These are phyloP conservation scores for Diaporthe amygdali DNA, from an alignment of 2,329 filamentous ascomycete species.

Conservation along the genomic window DNA sequence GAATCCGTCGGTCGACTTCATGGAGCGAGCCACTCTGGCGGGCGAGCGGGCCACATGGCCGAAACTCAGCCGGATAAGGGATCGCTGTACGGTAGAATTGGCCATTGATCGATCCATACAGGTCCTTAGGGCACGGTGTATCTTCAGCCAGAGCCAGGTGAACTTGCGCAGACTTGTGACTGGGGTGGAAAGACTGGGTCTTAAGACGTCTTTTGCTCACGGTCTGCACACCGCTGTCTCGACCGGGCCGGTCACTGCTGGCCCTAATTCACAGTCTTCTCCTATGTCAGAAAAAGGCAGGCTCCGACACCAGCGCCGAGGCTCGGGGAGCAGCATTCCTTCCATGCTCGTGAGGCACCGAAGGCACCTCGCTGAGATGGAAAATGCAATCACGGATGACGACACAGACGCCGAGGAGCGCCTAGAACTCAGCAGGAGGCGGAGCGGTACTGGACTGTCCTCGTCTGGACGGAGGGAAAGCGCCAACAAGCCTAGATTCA, in stretches of 20 bases:
- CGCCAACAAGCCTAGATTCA: conserved; percentile 30
- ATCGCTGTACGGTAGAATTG: conserved; percentile 87
- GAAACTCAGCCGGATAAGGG: conserved; percentile 81
- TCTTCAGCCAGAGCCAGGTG: conserved; percentile 70
- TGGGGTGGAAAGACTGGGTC: conserved; percentile 36
- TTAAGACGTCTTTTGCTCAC: conserved; percentile 11
- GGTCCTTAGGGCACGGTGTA: conserved; percentile 68
- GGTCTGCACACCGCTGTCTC: conserved; percentile 28
- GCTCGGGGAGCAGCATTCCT: conserved; percentile 56
- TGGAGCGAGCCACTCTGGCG: conserved; percentile 76
- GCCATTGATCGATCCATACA: conserved; percentile 80
- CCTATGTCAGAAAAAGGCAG: conserved; percentile 1
- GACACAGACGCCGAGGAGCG: conserved; percentile 34
- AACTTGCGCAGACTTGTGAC: conserved; percentile 57
- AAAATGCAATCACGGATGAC: conserved; percentile 43
- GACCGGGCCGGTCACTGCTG: conserved; percentile 17
- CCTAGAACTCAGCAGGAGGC: conserved; percentile 30
- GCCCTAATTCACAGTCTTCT: conserved; percentile 5
- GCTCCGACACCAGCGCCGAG: conserved; percentile 44
- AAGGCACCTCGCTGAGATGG: conserved; percentile 40
- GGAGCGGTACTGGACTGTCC: conserved; percentile 1
- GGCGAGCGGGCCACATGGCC: conserved; percentile 94
- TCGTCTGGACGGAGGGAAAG: neutral
- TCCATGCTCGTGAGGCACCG: conserved; percentile 42
- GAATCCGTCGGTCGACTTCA: conserved; percentile 87